These are phyloP conservation scores for thale cress (Arabidopsis thaliana) DNA, from an alignment of 345 rosid genomes.

Conservation along the genomic window TAIR10.1 NC_003070.9:23342501-23343000, in stretches of 20 bases:
- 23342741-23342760: constrained; percentile 97
- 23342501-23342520: constrained; percentile 52
- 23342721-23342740: constrained; percentile 92
- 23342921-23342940: constrained; percentile 88
- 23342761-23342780: constrained; percentile 88
- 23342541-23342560: constrained; percentile 72
- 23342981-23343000: not conserved
- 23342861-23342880: constrained; percentile 79
- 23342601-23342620: constrained; percentile 71
- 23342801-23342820: constrained; percentile 85
- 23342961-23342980: constrained; percentile 38
- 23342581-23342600: constrained; percentile 83
- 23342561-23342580: constrained; percentile 96
- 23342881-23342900: constrained; percentile 80
- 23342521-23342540: constrained; percentile 54
- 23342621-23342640: constrained; percentile 75
- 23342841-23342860: constrained; percentile 90
- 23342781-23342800: constrained; percentile 81
- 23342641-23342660: constrained; percentile 76
- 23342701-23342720: constrained; percentile 94
- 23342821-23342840: constrained; percentile 71
- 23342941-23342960: constrained; percentile 97
- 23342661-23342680: constrained; percentile 69
- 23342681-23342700: constrained; percentile 75
- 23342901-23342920: constrained; percentile 91